These are phyloP conservation scores for Tothia fuscella DNA, from an alignment of 2,329 filamentous ascomycete species.

Conservation along the genomic window DNA sequence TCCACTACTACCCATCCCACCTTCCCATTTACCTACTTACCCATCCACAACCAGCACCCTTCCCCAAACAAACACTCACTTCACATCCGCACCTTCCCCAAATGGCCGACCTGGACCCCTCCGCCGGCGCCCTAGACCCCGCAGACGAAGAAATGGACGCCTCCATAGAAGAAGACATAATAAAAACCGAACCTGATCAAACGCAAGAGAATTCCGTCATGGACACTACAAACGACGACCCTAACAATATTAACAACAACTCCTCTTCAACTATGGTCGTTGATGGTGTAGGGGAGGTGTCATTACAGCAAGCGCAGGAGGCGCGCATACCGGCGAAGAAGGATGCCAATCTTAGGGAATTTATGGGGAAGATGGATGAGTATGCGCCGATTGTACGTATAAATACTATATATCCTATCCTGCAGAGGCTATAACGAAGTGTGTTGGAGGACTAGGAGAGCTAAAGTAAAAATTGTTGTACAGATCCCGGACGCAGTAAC, in stretches of 20 bases:
- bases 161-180: constrained; percentile 6
- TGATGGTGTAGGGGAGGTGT: constrained; percentile 30
- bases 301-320: no score
- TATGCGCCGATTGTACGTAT: constrained; percentile 82
- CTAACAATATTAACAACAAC: not conserved
- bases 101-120: no score
- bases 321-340: constrained; percentile 67
- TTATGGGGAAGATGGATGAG: constrained; percentile 93
- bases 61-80: no score
- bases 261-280: not conserved
- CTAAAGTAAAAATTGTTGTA: constrained; percentile 1
- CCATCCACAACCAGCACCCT: no score
- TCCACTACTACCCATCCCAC: no score
- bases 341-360: constrained; percentile 84
- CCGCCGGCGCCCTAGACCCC: no score
- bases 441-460: no score
- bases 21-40: no score
- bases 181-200: constrained; percentile 20
- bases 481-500: constrained; percentile 96
- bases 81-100: no score
- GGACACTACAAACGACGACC: not conserved
- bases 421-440: not conserved
- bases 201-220: constrained; percentile 25
- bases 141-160: no score
- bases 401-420: not conserved